phyloP scores from a whole-genome alignment of 805 yeast species.

The Maudiozyma saulgeensis region DNA sequence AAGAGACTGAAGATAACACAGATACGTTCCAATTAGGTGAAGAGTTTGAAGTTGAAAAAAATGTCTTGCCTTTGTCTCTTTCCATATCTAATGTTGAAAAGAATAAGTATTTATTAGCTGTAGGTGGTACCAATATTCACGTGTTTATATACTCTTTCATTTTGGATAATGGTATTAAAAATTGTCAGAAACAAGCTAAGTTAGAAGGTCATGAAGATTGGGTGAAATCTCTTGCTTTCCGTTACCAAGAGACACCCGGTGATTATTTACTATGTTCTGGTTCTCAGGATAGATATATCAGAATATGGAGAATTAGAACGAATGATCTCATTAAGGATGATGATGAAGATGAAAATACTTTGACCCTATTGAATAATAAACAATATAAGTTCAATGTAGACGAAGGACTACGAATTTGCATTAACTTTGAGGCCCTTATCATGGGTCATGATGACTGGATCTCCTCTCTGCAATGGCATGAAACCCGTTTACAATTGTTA shows the following conservation, averaged over 20 bases:
- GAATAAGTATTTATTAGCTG: constrained; percentile 41
- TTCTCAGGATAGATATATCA: constrained; percentile 83
- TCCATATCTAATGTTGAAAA: constrained; percentile 17
- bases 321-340: constrained; percentile 46
- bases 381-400: constrained; percentile 49
- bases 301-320: constrained; percentile 72
- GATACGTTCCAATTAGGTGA: constrained; percentile 16
- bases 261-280: constrained; percentile 74
- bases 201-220: constrained; percentile 94
- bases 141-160: constrained; percentile 47
- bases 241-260: constrained; percentile 35
- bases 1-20: constrained; percentile 10
- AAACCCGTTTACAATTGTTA: constrained; percentile 44
- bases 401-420: constrained; percentile 35
- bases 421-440: constrained; percentile 82
- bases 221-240: constrained; percentile 69
- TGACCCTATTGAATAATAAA: constrained; percentile 57
- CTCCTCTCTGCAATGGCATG: constrained; percentile 72
- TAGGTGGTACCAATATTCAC: constrained; percentile 60
- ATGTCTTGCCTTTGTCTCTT: constrained; percentile 23
- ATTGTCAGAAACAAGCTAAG: constrained; percentile 37
- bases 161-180: constrained; percentile 9
- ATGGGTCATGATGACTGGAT: constrained; percentile 99
- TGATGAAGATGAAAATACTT: constrained; percentile 40
- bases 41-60: constrained; percentile 17